These are phyloP conservation scores for Cenchrus americanus DNA, from an alignment of 176 grass and related monocot species.

Conservation along the genomic window DNA sequence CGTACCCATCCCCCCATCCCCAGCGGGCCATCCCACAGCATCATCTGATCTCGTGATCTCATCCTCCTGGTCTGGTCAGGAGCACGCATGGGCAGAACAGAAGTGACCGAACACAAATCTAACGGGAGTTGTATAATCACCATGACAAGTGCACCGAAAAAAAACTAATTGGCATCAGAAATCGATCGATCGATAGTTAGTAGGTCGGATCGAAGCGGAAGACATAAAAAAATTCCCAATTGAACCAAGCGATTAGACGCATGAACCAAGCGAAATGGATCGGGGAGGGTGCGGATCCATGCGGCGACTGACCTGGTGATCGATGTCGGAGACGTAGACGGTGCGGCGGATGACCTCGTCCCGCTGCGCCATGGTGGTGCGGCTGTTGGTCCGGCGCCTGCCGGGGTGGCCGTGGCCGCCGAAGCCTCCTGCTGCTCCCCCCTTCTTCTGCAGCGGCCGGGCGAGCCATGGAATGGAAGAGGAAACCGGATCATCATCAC, in stretches of 20 bases:
- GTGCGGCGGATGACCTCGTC: conserved; percentile 92
- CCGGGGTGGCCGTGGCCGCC: conserved; percentile 53
- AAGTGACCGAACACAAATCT: neutral
- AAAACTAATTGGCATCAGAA: conserved; percentile 20
- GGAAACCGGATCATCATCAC: neutral
- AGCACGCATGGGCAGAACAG: neutral
- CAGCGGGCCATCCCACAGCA: neutral
- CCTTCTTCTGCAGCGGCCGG: conserved; percentile 59
- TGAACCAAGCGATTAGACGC: neutral
- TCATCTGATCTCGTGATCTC: conserved; percentile 14
- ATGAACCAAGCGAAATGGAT: neutral
- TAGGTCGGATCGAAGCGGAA: neutral
- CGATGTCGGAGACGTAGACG: conserved; percentile 95
- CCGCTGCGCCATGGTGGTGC: conserved; percentile 87
- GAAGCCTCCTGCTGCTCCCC: conserved; percentile 41
- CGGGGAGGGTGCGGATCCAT: conserved; percentile 16
- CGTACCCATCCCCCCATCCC: neutral
- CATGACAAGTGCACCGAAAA: neutral
- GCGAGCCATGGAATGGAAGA: neutral
- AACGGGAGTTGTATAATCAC: neutral
- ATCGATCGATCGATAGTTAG: neutral
- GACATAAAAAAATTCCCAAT: neutral
- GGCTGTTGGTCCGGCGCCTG: conserved; percentile 76
- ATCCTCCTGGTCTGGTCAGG: neutral
- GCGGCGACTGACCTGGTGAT: conserved; percentile 83